These are phyloP conservation scores for Aspergillus ellipticus DNA, from an alignment of 495 filamentous ascomycete genomes.

Conservation along the genomic window DNA sequence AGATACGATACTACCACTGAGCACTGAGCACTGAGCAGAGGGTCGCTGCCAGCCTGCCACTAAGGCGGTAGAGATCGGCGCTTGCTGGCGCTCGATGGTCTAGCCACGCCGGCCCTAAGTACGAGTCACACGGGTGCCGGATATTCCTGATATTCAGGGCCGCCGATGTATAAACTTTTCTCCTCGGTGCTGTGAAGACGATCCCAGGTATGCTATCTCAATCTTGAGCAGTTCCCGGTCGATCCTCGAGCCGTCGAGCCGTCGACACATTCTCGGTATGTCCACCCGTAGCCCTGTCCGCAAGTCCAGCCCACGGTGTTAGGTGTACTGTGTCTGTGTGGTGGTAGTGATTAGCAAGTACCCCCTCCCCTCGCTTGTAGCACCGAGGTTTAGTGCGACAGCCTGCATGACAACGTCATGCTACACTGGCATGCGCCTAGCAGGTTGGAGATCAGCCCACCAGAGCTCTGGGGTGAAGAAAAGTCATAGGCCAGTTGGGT, in stretches of 20 bases:
- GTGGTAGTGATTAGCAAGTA: neutral
- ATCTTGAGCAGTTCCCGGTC: no score
- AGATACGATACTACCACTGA: no score
- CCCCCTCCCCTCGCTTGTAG: neutral
- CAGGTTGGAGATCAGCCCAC: constrained; percentile 1
- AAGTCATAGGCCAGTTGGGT: neutral
- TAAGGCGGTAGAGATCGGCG: constrained; percentile 5
- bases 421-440: constrained; percentile 1
- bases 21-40: no score
- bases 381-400: neutral
- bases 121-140: neutral
- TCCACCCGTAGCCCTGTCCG: no score
- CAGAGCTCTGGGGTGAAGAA: neutral
- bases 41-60: no score
- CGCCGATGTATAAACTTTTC: neutral
- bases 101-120: neutral
- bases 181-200: no score
- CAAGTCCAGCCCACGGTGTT: no score
- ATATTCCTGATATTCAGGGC: neutral
- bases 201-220: no score
- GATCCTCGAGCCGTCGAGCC: no score
- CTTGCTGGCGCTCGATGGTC: constrained; percentile 6
- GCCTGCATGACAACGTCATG: neutral
- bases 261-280: no score
- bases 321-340: no score